Conservation (phyloP, 768 basidiomycete species). For the Coprinellus micaceus region DNA sequence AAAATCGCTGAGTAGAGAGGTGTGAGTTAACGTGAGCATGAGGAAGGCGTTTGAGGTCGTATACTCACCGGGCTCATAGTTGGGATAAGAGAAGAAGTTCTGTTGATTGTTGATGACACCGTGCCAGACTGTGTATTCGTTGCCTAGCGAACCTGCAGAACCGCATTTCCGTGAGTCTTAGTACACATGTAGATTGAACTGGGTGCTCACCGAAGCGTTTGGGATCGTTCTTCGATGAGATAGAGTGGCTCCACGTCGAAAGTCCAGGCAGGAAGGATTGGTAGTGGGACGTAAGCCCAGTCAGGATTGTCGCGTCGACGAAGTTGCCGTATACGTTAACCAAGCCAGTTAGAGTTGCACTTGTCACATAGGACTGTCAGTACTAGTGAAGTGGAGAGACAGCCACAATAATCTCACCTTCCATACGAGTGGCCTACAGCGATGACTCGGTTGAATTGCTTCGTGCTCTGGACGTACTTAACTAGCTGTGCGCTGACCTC, state of each 20-base stretch:
- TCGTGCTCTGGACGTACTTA: conserved; percentile 10
- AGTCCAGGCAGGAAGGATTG: conserved; percentile 10
- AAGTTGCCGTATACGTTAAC: conserved; percentile 15
- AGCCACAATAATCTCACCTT: conserved; percentile 12
- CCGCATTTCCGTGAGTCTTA: background rate
- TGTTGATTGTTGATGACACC: conserved; percentile 16
- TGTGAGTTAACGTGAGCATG: background rate
- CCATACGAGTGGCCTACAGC: conserved; percentile 24
- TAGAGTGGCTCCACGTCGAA: conserved; percentile 14
- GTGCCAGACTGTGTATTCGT: conserved; percentile 15
- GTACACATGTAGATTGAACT: background rate
- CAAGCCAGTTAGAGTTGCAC: conserved; percentile 16
- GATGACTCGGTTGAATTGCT: conserved; percentile 13
- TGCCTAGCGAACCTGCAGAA: conserved; percentile 11
- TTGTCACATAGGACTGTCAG: conserved; percentile 2
- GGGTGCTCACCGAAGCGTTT: conserved; percentile 15
- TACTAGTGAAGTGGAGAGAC: background rate
- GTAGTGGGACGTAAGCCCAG: conserved; percentile 15
- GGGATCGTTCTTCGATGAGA: conserved; percentile 15
- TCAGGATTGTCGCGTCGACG: conserved; percentile 19
- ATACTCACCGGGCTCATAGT: conserved; percentile 17
- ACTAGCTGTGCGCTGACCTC: conserved; percentile 17
- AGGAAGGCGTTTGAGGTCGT: background rate
- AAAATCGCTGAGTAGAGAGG: conserved; percentile 7
- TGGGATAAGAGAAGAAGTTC: conserved; percentile 17